phyloP scores from a whole-genome alignment of 169 alveolate species.

The Plasmodium reichenowi region DNA sequence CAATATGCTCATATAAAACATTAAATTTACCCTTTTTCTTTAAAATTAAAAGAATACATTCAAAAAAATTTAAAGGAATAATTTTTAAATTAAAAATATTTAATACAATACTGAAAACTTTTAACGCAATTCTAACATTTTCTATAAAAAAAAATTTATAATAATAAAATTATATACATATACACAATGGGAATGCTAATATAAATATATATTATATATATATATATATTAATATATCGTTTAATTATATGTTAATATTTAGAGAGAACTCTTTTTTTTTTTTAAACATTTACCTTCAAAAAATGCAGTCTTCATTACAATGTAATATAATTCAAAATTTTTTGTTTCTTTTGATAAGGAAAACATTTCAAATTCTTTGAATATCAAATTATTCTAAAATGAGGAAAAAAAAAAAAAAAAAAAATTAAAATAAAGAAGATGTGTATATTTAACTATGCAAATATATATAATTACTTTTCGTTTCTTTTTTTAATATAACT shows the following conservation, averaged over 20 bases:
- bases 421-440: background rate
- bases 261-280: background rate
- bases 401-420: constrained; percentile 4
- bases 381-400: constrained; percentile 53
- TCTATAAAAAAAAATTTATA: constrained; percentile 31
- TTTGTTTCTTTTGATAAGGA: constrained; percentile 16
- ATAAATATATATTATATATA: constrained; percentile 4
- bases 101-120: constrained; percentile 44
- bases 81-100: constrained; percentile 35
- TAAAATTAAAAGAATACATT: constrained; percentile 51
- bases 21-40: constrained; percentile 41
- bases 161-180: background rate
- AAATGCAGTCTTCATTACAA: constrained; percentile 70
- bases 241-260: background rate
- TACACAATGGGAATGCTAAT: constrained; percentile 3
- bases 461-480: background rate
- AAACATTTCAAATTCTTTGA: constrained; percentile 66
- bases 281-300: constrained; percentile 43
- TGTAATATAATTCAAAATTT: constrained; percentile 65
- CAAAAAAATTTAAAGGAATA: constrained; percentile 73
- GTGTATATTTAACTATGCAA: background rate
- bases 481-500: constrained; percentile 6
- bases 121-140: constrained; percentile 50
- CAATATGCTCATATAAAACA: constrained; percentile 53
- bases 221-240: constrained; percentile 2